Base-by-base conservation (phyloP, 192 early-diverging fungal species). In the Borealophlyctis nickersoniae region DNA sequence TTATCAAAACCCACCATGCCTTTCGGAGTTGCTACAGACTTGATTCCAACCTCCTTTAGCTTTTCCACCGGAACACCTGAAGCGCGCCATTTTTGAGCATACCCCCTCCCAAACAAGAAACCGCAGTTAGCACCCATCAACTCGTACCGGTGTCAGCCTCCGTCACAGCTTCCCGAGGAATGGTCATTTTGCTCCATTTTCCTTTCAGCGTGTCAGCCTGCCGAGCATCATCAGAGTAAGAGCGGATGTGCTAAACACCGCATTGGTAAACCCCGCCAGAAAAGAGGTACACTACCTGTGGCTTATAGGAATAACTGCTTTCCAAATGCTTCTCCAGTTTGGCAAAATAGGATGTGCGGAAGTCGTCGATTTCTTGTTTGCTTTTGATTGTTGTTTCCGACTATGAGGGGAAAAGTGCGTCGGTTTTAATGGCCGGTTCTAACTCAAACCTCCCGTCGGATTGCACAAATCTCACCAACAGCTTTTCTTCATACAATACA, bases 161-260 rank as follows among this genome's bases (percentile, higher is more conserved):
- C 19, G 74, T 77, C 24, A 81, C 78, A 30, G 76, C 80, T 60
- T 82, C 74, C 0, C 69, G 86, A 3, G 89, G 77, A 57, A 91
- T 81, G 1, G 74, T 66, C 82, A 96, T 83, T 7, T 73, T 80
- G 27, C 76, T 72, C 96, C 96, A 98, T 63, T 93, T 90, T 33
- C 87, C 87, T 53, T 87, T 67, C 30, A 95, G 65, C 16, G 86
- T 86, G 31, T 86, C 80, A 0, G 80, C 73, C 36, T 76, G 39
- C 29, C n/a, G n/a, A n/a, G n/a, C n/a, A n/a, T n/a, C n/a, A n/a
- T n/a, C n/a, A n/a, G n/a, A n/a, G n/a, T n/a, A n/a, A n/a, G n/a
- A n/a, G n/a, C n/a, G n/a, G n/a, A n/a, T n/a, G n/a, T n/a, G n/a
- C n/a, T n/a, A n/a, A n/a, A n/a, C n/a, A n/a, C n/a, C n/a, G n/a